These are phyloP conservation scores for Iberis amara DNA, from an alignment of 441 rosid species.

Conservation along the genomic window DNA sequence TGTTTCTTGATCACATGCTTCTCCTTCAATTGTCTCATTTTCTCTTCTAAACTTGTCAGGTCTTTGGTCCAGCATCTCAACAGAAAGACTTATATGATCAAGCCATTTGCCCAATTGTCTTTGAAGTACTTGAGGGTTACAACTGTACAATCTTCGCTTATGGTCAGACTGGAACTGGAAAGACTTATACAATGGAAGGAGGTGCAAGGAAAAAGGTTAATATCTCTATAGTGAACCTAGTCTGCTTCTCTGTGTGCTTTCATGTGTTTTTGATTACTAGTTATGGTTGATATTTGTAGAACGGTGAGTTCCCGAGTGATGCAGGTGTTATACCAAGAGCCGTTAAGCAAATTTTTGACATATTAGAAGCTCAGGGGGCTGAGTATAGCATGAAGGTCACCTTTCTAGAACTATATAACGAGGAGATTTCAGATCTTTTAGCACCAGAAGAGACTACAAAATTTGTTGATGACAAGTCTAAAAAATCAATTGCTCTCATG, in stretches of 20 bases:
- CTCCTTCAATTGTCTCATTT: not conserved
- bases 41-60: conserved; percentile 36
- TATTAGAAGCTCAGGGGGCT: conserved; percentile 80
- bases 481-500: conserved; percentile 95
- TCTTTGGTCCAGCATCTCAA: conserved; percentile 84
- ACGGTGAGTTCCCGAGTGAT: conserved; percentile 92
- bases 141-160: conserved; percentile 98
- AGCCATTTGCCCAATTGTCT: conserved; percentile 82
- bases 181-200: conserved; percentile 99
- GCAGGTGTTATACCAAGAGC: conserved; percentile 98
- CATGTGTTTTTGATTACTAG: conserved; percentile 24
- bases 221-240: not conserved
- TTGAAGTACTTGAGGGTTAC: conserved; percentile 96
- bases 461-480: conserved; percentile 83
- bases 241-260: conserved; percentile 8
- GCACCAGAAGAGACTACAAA: conserved; percentile 79
- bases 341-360: conserved; percentile 84
- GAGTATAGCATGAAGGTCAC: conserved; percentile 98
- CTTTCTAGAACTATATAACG: conserved; percentile 87
- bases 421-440: conserved; percentile 94
- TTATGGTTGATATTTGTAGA: conserved; percentile 42
- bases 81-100: conserved; percentile 77
- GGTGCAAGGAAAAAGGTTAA: conserved; percentile 84
- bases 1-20: conserved; percentile 11
- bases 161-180: conserved; percentile 98